These are phyloP conservation scores for Scheffersomyces amazonensis DNA, from an alignment of 805 yeast species.

Conservation along the genomic window DNA sequence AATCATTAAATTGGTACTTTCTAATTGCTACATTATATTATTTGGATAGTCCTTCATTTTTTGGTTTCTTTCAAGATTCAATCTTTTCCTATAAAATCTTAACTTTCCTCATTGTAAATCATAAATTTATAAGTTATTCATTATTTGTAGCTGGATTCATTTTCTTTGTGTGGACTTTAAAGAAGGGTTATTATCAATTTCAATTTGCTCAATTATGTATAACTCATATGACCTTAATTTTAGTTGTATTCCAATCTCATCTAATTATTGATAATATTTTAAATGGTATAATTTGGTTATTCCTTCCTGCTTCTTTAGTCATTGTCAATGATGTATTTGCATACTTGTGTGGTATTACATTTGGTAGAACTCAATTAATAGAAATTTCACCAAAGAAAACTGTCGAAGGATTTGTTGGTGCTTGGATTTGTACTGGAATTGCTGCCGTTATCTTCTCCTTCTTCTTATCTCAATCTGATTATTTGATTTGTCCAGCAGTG, in stretches of 20 bases:
- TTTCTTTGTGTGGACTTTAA: constrained; percentile 82
- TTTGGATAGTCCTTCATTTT: constrained; percentile 81
- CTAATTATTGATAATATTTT: constrained; percentile 85
- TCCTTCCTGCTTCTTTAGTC: constrained; percentile 87
- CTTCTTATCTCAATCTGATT: constrained; percentile 61
- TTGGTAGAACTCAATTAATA: constrained; percentile 89
- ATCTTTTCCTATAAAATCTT: constrained; percentile 53
- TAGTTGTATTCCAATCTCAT: constrained; percentile 93
- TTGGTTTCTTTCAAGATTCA: constrained; percentile 58
- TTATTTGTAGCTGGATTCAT: constrained; percentile 85
- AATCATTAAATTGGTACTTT: constrained; percentile 90
- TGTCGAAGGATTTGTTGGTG: constrained; percentile 95
- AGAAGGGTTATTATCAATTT: constrained; percentile 84
- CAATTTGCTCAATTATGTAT: constrained; percentile 93
- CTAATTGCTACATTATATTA: constrained; percentile 83
- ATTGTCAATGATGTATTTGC: constrained; percentile 96
- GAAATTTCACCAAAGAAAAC: constrained; percentile 96
- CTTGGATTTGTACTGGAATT: constrained; percentile 89
- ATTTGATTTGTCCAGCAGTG: constrained; percentile 84
- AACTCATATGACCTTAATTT: constrained; percentile 87
- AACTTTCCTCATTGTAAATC: constrained; percentile 67
- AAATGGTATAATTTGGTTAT: constrained; percentile 91
- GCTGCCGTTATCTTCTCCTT: constrained; percentile 68
- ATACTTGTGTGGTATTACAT: constrained; percentile 93
- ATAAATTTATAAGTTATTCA: constrained; percentile 79